A percentile compares a stretch with the other conserved stretches of the same genome.
Evolutionary conservation across 768 basidiomycete species (phyloP).

Genomic region (Podaxis mareebaensis): DNA sequence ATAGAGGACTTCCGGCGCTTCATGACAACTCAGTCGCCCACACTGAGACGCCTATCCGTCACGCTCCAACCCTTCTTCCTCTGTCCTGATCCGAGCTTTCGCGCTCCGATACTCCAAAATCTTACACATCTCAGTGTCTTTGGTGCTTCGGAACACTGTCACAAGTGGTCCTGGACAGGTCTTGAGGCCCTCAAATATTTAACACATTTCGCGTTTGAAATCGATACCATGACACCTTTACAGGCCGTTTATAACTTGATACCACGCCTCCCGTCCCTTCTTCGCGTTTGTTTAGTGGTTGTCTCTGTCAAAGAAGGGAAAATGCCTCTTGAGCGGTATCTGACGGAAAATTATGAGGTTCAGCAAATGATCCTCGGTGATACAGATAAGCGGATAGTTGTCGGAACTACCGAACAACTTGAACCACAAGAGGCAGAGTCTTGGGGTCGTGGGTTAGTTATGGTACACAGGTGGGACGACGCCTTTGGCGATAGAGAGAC

Average conservation of each 20-base stretch:
- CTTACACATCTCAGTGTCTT: conserved; percentile 14
- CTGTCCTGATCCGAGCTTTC: conserved; percentile 12
- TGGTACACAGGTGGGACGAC: background rate
- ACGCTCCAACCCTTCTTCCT: conserved; percentile 5
- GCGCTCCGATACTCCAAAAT: conserved; percentile 2
- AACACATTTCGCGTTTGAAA: conserved; percentile 12
- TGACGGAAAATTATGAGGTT: conserved; percentile 6
- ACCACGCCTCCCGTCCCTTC: background rate
- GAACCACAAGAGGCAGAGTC: background rate
- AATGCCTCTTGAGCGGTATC: background rate
- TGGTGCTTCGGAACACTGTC: conserved; percentile 3
- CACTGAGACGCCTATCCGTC: conserved; percentile 9
- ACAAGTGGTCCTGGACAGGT: conserved; percentile 8
- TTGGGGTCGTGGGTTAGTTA: background rate
- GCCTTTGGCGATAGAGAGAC: conserved; percentile 1
- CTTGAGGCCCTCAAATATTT: conserved; percentile 2
- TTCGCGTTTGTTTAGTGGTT: conserved; percentile 6
- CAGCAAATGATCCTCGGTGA: conserved; percentile 8
- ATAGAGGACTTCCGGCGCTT: conserved; percentile 6
- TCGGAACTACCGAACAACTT: conserved; percentile 4
- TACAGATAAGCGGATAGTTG: conserved; percentile 7
- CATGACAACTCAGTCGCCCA: background rate
- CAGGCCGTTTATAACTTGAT: conserved; percentile 8
- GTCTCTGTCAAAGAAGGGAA: background rate
- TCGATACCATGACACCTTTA: conserved; percentile 11